Base-by-base conservation (phyloP, 495 filamentous ascomycete species). In the Penicillium nucicola region DNA sequence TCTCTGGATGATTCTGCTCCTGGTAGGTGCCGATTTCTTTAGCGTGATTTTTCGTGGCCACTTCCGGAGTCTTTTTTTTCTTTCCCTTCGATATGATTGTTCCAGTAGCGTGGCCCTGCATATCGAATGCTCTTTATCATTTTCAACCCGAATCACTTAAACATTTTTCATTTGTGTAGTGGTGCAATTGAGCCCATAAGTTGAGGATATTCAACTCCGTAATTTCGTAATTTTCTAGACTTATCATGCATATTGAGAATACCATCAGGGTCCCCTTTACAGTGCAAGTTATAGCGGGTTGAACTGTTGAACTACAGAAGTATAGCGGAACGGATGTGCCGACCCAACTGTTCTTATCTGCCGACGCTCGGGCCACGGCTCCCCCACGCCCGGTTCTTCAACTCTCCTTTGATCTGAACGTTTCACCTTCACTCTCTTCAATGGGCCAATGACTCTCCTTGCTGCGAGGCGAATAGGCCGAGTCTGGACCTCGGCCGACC, bases 371-470 rank as follows among this genome's bases (percentile, higher is more conserved):
- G 59, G 53, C 59, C 58, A 53, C 22, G 45, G 34, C 47, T 43
- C 47, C 43, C 59, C 50, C 53, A 50, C 56, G 44, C 53, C 39
- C 45, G 34, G 43, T 52, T 20, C 41, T 48, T 28, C 42, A 44
- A 36, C 38, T 14, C 20, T 45, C 32, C 52, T 14, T 56, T 38
- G 42, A 42, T 25, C 30, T 35, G 11, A 42, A 28, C 37, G n/a
- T 42, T 34, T 14, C 42, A 36, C 22, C 23, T 28, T 45, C 37
- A 10, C 30, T 52, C 38, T 50, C 48, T 66, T 55, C 61, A 45
- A 64, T 73, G 70, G 62, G 61, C 57, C 61, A 63, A 76, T 76
- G 72, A 72, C 63, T 69, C 45, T 64, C 62, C 55, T 61, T 67
- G 60, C 64, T 61, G 58, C 65, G 31, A 70, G 66, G 67, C 70